These are phyloP conservation scores for Rhizopogon vinicolor DNA, from an alignment of 768 basidiomycete species.

Conservation along the genomic window DNA sequence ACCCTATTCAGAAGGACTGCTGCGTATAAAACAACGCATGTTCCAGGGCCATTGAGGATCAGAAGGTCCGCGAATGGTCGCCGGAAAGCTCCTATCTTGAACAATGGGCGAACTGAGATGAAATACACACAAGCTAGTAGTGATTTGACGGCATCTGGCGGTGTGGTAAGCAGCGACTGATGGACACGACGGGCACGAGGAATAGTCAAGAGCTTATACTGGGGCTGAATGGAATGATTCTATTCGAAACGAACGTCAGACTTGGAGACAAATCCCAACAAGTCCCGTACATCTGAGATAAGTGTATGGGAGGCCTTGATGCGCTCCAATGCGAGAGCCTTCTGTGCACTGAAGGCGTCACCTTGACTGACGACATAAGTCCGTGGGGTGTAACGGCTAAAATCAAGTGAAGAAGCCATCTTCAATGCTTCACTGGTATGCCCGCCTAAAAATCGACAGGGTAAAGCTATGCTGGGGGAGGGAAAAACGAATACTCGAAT, in stretches of 20 bases:
- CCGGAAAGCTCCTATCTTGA: constrained; percentile 15
- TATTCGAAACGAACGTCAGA: not conserved
- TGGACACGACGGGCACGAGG: constrained; percentile 88
- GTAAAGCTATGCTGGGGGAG: constrained; percentile 4
- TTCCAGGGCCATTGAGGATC: constrained; percentile 93
- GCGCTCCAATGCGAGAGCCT: constrained; percentile 63
- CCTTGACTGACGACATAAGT: constrained; percentile 81
- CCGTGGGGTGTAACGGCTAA: constrained; percentile 68
- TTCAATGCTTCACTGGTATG: constrained; percentile 87
- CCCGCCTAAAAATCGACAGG: constrained; percentile 56
- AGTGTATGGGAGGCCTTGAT: constrained; percentile 9
- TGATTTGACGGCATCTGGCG: constrained; percentile 59
- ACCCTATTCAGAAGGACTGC: constrained; percentile 73
- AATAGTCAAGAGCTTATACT: constrained; percentile 57
- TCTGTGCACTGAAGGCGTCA: constrained; percentile 71
- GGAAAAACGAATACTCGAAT: constrained; percentile 14
- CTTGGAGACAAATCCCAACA: not conserved
- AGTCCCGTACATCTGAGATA: constrained; percentile 8
- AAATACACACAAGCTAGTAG: constrained; percentile 57
- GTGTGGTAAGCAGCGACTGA: constrained; percentile 69
- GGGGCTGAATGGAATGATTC: not conserved
- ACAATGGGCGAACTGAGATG: constrained; percentile 50
- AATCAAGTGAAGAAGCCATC: constrained; percentile 69
- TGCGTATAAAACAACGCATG: constrained; percentile 75
- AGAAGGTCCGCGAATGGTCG: constrained; percentile 64